Evolutionary conservation across 2,329 filamentous ascomycete genomes (phyloP).

Genomic region (Fusarium sp.): DNA sequence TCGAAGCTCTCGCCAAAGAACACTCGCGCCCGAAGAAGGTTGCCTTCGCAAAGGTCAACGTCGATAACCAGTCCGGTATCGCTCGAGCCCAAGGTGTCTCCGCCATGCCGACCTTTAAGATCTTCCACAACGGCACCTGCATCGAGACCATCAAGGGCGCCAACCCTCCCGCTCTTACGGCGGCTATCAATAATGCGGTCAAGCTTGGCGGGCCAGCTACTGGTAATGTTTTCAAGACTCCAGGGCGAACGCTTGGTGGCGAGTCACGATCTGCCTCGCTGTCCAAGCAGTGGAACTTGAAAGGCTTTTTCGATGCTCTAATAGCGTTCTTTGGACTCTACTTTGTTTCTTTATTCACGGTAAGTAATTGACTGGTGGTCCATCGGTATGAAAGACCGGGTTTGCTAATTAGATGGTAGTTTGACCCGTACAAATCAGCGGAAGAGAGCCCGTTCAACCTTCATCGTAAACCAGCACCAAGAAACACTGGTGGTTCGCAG

Average conservation of each 20-base stretch:
- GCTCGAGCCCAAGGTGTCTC: conserved; percentile 80
- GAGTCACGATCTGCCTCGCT: conserved; percentile 28
- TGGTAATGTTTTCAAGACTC: conserved; percentile 61
- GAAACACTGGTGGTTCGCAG: conserved; percentile 40
- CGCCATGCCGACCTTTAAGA: conserved; percentile 94
- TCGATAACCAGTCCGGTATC: conserved; percentile 82
- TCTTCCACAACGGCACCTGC: conserved; percentile 80
- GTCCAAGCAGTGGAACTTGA: conserved; percentile 47
- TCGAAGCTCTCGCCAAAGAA: conserved; percentile 83
- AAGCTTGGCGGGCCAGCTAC: conserved; percentile 59
- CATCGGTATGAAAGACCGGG: not conserved
- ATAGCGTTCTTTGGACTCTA: conserved; percentile 69
- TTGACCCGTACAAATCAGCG: conserved; percentile 70
- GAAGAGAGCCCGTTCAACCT: conserved; percentile 69
- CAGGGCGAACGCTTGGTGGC: conserved; percentile 67
- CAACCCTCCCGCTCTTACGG: conserved; percentile 78
- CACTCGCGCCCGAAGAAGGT: conserved; percentile 84
- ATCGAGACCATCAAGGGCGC: conserved; percentile 84
- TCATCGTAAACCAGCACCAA: conserved; percentile 47
- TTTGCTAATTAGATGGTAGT: conserved; percentile 51
- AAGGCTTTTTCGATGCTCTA: conserved; percentile 59
- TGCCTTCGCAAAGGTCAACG: conserved; percentile 92
- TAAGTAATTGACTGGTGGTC: conserved; percentile 47
- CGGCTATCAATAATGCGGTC: conserved; percentile 77
- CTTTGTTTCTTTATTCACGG: conserved; percentile 68